Conservation (phyloP, 805 yeast species). For the Saccharomyces cerevisiae region DNA sequence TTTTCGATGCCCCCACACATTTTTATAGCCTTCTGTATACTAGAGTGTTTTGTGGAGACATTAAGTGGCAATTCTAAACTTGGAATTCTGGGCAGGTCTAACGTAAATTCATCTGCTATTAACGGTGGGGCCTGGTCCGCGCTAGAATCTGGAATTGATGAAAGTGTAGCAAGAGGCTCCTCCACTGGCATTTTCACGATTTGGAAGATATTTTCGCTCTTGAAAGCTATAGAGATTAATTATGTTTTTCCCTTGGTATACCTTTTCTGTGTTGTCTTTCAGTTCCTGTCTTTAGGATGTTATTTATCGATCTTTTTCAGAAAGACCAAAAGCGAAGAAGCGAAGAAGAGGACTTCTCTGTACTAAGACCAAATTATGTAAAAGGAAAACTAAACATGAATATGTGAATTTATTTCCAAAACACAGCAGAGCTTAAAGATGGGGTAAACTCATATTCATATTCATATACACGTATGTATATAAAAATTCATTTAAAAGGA, state of each 20-base stretch:
- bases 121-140: neutral
- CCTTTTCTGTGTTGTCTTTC: neutral
- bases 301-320: neutral
- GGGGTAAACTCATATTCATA: neutral
- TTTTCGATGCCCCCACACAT: slow-evolving; percentile 58
- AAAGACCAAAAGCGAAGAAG: too few species aligned
- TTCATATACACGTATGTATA: neutral
- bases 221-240: neutral
- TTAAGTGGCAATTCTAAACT: slow-evolving; percentile 73
- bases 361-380: too few species aligned
- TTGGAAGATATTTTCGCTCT: neutral
- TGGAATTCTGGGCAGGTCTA: slow-evolving; percentile 67
- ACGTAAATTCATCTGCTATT: slow-evolving; percentile 45
- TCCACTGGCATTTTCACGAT: neutral
- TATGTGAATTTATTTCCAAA: too few species aligned
- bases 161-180: neutral
- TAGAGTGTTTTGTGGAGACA: slow-evolving; percentile 37
- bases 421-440: too few species aligned
- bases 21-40: slow-evolving; percentile 52
- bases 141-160: neutral
- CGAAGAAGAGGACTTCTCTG: neutral
- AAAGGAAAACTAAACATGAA: neutral
- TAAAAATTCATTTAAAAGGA: neutral
- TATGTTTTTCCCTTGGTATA: neutral
- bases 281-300: neutral